Evolutionary conservation across 73 alveolate genomes (phyloP).

Genomic region (Paramecium sexaurelia): DNA sequence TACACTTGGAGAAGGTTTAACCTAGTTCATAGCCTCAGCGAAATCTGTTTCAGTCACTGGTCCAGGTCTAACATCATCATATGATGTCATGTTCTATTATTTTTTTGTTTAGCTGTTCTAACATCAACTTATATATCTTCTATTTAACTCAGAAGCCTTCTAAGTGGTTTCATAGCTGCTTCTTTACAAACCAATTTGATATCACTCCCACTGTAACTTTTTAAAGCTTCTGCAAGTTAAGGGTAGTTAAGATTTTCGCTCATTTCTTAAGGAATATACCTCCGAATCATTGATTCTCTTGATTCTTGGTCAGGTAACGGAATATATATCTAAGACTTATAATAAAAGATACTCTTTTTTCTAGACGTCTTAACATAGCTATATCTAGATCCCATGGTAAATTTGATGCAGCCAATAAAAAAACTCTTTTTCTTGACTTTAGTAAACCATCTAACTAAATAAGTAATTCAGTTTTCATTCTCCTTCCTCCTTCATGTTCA

Average conservation of each 20-base stretch:
- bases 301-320: constrained; percentile 92
- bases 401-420: constrained; percentile 98
- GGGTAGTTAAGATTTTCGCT: constrained; percentile 80
- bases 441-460: constrained; percentile 97
- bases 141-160: constrained; percentile 79
- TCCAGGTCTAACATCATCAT: constrained; percentile 73
- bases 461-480: constrained; percentile 99
- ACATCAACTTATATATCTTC: constrained; percentile 60
- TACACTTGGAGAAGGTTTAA: constrained; percentile 90
- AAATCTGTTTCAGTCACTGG: constrained; percentile 92
- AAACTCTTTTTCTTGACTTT: constrained; percentile 93
- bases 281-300: constrained; percentile 86
- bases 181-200: constrained; percentile 97
- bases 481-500: constrained; percentile 98
- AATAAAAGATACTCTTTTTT: constrained; percentile 81
- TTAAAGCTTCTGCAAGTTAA: constrained; percentile 79
- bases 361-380: constrained; percentile 98
- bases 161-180: constrained; percentile 96
- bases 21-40: constrained; percentile 82
- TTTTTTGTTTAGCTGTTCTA: constrained; percentile 33
- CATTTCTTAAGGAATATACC: constrained; percentile 80
- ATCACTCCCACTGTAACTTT: constrained; percentile 97
- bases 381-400: constrained; percentile 99
- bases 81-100: not conserved
- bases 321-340: constrained; percentile 76